phyloP scores from a whole-genome alignment of 163 green algal species.

The Scenedesmus sp. region DNA sequence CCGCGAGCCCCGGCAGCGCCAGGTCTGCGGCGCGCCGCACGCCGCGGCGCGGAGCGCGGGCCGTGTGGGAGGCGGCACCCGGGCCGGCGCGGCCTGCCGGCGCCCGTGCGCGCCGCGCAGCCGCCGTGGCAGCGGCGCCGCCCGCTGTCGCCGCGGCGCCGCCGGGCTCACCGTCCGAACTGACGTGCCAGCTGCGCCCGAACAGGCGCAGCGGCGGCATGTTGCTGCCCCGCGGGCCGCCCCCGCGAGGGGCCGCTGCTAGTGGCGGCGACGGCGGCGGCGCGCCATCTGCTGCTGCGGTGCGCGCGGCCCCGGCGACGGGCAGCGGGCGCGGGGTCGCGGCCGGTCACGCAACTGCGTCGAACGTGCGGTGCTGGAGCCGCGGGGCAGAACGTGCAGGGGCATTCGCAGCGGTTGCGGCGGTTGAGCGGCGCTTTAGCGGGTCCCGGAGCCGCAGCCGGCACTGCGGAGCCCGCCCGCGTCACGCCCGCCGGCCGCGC shows the following conservation, averaged over 20 bases:
- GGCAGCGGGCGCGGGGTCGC: not conserved
- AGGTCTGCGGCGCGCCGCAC: constrained; percentile 24
- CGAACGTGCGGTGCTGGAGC: not conserved
- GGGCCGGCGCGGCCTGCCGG: not conserved
- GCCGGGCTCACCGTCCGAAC: constrained; percentile 6
- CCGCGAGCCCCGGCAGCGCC: constrained; percentile 12
- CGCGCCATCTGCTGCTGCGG: not conserved
- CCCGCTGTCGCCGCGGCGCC: not conserved
- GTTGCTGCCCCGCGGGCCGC: not conserved
- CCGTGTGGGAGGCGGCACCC: too few species aligned
- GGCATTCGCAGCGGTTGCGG: not conserved
- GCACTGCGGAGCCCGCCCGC: not conserved
- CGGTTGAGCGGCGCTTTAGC: not conserved
- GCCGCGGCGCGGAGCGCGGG: not conserved
- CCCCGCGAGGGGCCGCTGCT: not conserved
- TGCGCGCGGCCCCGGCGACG: not conserved
- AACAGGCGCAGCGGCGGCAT: constrained; percentile 28
- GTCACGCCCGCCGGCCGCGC: too few species aligned
- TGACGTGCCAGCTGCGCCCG: constrained; percentile 28
- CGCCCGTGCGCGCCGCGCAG: not conserved
- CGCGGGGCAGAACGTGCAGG: not conserved
- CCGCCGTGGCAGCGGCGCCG: not conserved
- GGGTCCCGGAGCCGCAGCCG: not conserved
- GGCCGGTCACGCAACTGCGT: not conserved
- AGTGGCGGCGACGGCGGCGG: not conserved